A percentile compares a stretch with the other conserved stretches of the same genome.
Conservation (phyloP, 179 eudicot genomes). For the Silene vulgaris region DNA sequence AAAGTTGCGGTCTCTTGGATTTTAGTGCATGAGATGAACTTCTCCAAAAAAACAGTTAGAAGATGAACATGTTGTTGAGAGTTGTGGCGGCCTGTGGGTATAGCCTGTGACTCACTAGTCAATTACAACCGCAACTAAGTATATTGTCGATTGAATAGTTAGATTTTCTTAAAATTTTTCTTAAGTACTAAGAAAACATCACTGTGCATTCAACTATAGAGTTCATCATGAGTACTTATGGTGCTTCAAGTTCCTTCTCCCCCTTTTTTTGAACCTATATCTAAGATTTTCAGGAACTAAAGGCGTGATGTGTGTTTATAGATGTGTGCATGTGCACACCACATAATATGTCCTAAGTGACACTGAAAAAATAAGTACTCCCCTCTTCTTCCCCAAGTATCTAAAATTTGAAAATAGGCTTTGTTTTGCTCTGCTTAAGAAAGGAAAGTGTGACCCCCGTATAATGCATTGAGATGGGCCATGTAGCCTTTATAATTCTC, state of each 20-base stretch:
- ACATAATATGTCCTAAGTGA: not conserved
- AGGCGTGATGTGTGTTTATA: not conserved
- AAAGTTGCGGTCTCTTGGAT: not conserved
- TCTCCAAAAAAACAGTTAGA: not conserved
- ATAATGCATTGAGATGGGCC: not conserved
- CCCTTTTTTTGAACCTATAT: not conserved
- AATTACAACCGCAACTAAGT: not conserved
- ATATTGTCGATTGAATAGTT: not conserved
- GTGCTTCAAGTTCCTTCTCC: not conserved
- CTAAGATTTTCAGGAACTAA: not conserved
- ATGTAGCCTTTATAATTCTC: not conserved
- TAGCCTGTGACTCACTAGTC: not conserved
- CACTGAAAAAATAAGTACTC: not conserved
- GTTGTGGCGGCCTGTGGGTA: not conserved
- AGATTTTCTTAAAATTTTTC: not conserved
- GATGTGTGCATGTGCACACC: not conserved
- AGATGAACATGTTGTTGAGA: not conserved
- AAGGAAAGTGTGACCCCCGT: not conserved
- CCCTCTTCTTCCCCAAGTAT: not conserved
- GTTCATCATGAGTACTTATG: not conserved
- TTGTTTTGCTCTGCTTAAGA: not conserved
- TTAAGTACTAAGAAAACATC: not conserved
- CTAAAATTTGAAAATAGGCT: not conserved
- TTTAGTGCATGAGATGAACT: not conserved
- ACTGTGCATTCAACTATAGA: not conserved